Base-by-base conservation (phyloP, 2,329 filamentous ascomycete species). In the Thelonectria blattea region DNA sequence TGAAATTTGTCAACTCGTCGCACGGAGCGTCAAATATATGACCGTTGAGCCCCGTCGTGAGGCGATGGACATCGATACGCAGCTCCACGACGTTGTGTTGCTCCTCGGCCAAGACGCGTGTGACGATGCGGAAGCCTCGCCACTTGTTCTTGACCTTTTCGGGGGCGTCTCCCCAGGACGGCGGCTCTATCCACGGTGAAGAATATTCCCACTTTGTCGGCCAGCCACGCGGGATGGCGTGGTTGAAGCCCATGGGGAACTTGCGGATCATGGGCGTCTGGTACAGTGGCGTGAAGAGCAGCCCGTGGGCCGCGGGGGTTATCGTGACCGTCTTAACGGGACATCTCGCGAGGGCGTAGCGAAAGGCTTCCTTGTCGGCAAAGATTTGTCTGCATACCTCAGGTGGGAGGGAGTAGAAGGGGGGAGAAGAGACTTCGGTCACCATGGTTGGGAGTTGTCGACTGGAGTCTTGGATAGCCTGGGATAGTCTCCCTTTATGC, bases 191-290 rank as follows among this genome's bases (percentile, higher is more conserved):
- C 11, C 34, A 14, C 4, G 34, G 4, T 2, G 34, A 11, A 5
- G 6, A 3, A 14, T 37, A 5, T 15, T 7, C 34, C 34, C 34
- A 37, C 15, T 37, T 5, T 2, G 34, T 47, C 58, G 18, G 55
- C 57, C 53, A 51, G n/a, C 73, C 70, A 17, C 68, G 66, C 1
- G 72, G 72, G 18, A 76, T 66, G 5, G 74, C 75, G 58, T 79
- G 78, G 32, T 74, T 73, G 45, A 81, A 79, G 3, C 75, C 74
- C 3, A 56, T 49, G 0, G 77, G 76, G 12, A 81, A 73, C 2
- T 72, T 69, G 7, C 78, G 76, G 30, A 79, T 76, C 65, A 77
- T 77, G 1, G 79, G 79, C 0, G 79, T 80, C n/a, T 78, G 64
- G 45, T 80, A 80, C 0, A 74, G 48, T 0, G 78, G 78, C 1